Evolutionary conservation across 75 land plant species (phyloP), one percentile per base, ranked within the genome.

Genomic region (Ceratopteris richardii): DNA sequence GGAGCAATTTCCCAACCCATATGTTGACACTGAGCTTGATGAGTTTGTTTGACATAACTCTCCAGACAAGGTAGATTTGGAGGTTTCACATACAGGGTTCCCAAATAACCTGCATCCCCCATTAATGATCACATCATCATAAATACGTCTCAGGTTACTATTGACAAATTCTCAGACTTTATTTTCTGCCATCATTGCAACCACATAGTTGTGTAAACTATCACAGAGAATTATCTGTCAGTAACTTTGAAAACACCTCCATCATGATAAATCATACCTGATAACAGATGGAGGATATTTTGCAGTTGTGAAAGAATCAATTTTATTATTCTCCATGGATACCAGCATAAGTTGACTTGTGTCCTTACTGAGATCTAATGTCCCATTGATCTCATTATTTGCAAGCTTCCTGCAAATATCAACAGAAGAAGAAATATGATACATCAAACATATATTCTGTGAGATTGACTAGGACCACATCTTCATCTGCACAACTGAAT

Each of bases 381-480:
- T 46, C 48, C 48, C 48, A 46, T 46, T 46, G 48, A 46, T 46
- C 1, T 17, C 12, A 46, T 46, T 46, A 46, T 46, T 20, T n/a
- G 48, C 48, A 4, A 46, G 48, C 14, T 20, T 46, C 48, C 48
- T 46, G 48, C 21, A 20, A 46, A 4, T 9, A 46, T 4, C 3
- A 20, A 46, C n/a, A n/a, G 17, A 17, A 3, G 14, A n/a, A n/a
- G 17, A 5, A 2, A 5, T 17, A n/a, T 46, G 48, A n/a, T 2
- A 46, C n/a, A 46, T 20, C 21, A 2, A 20, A 20, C 4, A 20
- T 4, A 46, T 17, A 2, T 46, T 46, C 21, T 14, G n/a, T n/a
- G n/a, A n/a, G n/a, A n/a, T n/a, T n/a, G n/a, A n/a, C n/a, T n/a
- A n/a, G n/a, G n/a, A n/a, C n/a, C n/a, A n/a, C n/a, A n/a, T n/a